Evolutionary conservation across 305 asterid species (phyloP).

Genomic region (Vinca major): DNA sequence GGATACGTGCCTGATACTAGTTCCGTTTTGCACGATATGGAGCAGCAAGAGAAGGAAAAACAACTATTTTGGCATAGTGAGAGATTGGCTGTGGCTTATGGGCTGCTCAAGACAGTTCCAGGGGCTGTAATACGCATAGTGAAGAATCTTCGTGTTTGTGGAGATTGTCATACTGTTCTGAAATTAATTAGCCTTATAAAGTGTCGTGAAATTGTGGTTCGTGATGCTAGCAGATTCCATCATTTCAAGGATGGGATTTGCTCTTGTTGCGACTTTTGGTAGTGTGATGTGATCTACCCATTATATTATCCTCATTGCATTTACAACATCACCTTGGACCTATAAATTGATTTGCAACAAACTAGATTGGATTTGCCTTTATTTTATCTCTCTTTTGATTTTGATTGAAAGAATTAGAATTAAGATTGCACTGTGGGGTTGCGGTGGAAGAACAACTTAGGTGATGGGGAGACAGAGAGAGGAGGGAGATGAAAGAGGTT

Average conservation of each 20-base stretch:
- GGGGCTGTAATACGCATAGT: conserved; percentile 43
- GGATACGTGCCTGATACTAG: conserved; percentile 60
- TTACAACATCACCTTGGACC: too few relatives aligned
- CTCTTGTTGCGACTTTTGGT: conserved; percentile 65
- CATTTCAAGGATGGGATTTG: conserved; percentile 53
- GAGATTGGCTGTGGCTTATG: conserved; percentile 70
- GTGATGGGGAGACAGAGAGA: too few relatives aligned
- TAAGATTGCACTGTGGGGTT: too few relatives aligned
- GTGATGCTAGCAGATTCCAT: conserved; percentile 62
- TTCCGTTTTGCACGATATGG: conserved; percentile 64
- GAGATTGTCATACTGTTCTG: conserved; percentile 56
- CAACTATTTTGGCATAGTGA: conserved; percentile 87
- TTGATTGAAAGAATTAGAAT: too few relatives aligned
- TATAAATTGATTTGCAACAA: too few relatives aligned
- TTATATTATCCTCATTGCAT: too few relatives aligned
- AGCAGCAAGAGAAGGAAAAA: conserved; percentile 54
- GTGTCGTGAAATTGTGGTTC: conserved; percentile 39
- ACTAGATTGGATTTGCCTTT: too few relatives aligned
- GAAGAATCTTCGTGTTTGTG: conserved; percentile 61
- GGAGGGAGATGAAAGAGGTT: too few relatives aligned
- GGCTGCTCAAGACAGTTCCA: conserved; percentile 47
- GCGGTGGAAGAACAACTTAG: too few relatives aligned
- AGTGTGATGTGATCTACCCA: not conserved
- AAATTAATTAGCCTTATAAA: conserved; percentile 44
- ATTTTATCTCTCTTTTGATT: too few relatives aligned